Evolutionary conservation across 208 protist species (phyloP).

Genomic region (Trypanosoma caninum): DNA sequence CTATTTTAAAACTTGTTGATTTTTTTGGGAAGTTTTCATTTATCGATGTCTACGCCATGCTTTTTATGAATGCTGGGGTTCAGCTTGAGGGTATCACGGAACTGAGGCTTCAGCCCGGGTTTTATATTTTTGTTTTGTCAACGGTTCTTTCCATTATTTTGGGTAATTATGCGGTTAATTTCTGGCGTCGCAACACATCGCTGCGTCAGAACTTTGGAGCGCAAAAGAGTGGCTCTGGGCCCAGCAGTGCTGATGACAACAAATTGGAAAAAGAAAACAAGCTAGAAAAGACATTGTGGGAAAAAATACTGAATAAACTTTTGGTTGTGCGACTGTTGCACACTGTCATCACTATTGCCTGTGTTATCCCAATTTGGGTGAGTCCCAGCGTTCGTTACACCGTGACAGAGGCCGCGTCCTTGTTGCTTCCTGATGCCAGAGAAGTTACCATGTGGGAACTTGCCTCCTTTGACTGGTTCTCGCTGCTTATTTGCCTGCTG

Average conservation of each 20-base stretch:
- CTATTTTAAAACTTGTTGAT: conserved; percentile 60
- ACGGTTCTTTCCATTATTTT: conserved; percentile 25
- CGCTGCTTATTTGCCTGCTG: conserved; percentile 23
- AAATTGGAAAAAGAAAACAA: neutral
- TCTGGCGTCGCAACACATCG: conserved; percentile 49
- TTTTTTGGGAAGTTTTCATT: conserved; percentile 88
- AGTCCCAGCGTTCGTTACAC: conserved; percentile 31
- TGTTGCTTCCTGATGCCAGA: conserved; percentile 20
- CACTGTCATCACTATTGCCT: conserved; percentile 12
- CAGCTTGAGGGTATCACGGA: conserved; percentile 30
- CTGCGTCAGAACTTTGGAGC: neutral
- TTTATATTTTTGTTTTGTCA: conserved; percentile 30
- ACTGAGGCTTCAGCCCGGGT: conserved; percentile 19
- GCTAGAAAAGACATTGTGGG: neutral
- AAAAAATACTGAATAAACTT: too few species aligned
- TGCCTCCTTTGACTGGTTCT: neutral
- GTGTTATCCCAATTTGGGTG: conserved; percentile 35
- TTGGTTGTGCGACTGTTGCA: neutral
- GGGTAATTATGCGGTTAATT: conserved; percentile 59
- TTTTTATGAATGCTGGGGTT: conserved; percentile 61
- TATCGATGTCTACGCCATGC: conserved; percentile 75
- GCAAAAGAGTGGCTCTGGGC: neutral
- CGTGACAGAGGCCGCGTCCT: conserved; percentile 28
- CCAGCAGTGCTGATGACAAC: neutral
- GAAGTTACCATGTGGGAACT: conserved; percentile 25